Evolutionary conservation across 1,139 yeast species (phyloP).

Genomic region (Zygoascus sp.): DNA sequence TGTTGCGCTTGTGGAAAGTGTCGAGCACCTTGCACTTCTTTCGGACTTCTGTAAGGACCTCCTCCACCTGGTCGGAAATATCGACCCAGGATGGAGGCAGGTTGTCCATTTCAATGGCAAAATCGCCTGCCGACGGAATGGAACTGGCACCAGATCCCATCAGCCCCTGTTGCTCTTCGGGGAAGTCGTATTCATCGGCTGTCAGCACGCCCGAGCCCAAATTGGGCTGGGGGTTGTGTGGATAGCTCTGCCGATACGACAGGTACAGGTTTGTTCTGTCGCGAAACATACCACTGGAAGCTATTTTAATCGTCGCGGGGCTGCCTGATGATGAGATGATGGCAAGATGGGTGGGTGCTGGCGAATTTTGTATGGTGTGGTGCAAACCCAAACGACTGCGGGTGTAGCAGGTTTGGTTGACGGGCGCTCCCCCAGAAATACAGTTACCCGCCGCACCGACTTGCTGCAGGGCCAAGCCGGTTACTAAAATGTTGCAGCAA

Average conservation of each 20-base stretch:
- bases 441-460: slow-evolving; percentile 1
- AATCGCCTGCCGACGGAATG: slow-evolving; percentile 24
- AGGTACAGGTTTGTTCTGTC: slow-evolving; percentile 43
- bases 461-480: neutral
- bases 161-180: slow-evolving; percentile 61
- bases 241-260: slow-evolving; percentile 42
- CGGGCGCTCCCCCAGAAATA: too few relatives aligned
- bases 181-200: slow-evolving; percentile 39
- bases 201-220: slow-evolving; percentile 13
- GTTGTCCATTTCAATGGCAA: slow-evolving; percentile 40
- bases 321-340: neutral
- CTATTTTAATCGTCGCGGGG: neutral
- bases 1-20: slow-evolving; percentile 69
- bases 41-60: slow-evolving; percentile 47
- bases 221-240: slow-evolving; percentile 35
- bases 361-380: too few relatives aligned
- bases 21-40: slow-evolving; percentile 54
- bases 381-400: too few relatives aligned
- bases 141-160: slow-evolving; percentile 43
- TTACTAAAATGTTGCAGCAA: neutral
- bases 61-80: slow-evolving; percentile 67
- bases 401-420: too few relatives aligned
- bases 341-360: neutral
- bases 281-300: slow-evolving; percentile 38
- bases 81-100: slow-evolving; percentile 79